Evolutionary conservation across 2,329 filamentous ascomycete genomes (phyloP).

Genomic region (Aspergillus sp.): DNA sequence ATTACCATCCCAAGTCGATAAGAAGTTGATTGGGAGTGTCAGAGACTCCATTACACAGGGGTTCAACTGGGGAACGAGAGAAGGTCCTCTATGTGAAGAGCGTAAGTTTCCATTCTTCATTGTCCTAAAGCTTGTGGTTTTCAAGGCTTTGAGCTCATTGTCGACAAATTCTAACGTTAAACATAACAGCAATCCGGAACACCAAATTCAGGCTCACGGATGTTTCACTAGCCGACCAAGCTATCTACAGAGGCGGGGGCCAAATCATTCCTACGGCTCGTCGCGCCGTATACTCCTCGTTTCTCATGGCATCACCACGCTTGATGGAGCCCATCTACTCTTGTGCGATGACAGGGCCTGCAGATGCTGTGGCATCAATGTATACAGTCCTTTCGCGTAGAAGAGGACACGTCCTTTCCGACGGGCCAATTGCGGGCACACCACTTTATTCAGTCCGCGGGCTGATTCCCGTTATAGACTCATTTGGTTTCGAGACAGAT

Average conservation of each 20-base stretch:
- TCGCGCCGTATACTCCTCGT: conserved; percentile 90
- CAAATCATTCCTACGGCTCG: conserved; percentile 96
- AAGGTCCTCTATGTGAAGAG: conserved; percentile 97
- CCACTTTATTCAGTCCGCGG: conserved; percentile 90
- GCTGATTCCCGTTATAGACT: conserved; percentile 92
- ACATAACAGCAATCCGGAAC: conserved; percentile 79
- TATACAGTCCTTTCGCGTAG: conserved; percentile 90
- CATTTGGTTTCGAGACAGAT: conserved; percentile 97
- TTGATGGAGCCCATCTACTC: conserved; percentile 96
- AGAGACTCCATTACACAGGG: conserved; percentile 93
- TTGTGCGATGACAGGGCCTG: conserved; percentile 88
- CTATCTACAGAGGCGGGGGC: conserved; percentile 91
- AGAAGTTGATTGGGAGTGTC: conserved; percentile 81
- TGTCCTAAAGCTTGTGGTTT: not conserved
- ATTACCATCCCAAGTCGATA: conserved; percentile 89
- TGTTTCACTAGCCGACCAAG: conserved; percentile 78
- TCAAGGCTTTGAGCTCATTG: conserved; percentile 1
- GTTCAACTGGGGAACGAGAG: conserved; percentile 92
- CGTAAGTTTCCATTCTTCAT: conserved; percentile 58
- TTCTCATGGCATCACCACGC: conserved; percentile 93
- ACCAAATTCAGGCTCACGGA: conserved; percentile 97
- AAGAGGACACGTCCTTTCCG: conserved; percentile 88
- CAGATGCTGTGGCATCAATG: conserved; percentile 80
- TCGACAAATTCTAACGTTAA: conserved; percentile 20
- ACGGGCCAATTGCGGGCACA: conserved; percentile 90